These are phyloP conservation scores for Wickerhamomyces chambardii DNA, from an alignment of 805 yeast species.

Conservation along the genomic window DNA sequence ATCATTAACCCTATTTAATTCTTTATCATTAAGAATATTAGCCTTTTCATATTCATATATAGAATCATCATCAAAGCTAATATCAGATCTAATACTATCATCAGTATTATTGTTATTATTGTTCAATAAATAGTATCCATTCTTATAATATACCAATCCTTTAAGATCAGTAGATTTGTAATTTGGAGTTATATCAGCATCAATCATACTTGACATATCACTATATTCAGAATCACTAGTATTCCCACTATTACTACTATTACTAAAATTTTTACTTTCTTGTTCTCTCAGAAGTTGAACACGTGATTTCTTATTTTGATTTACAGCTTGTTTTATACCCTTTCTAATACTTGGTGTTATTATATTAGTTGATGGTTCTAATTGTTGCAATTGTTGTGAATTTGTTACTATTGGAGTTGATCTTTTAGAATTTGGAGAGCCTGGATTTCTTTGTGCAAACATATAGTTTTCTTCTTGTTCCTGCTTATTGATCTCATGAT, in stretches of 20 bases:
- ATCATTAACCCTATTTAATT: conserved; percentile 10
- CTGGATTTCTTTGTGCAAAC: conserved; percentile 1
- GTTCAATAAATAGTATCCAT: conserved; percentile 13
- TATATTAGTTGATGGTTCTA: not conserved
- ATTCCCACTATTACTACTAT: conserved; percentile 2
- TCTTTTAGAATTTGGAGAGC: not conserved
- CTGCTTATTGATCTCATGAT: not conserved
- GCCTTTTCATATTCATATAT: conserved; percentile 14
- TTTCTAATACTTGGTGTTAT: conserved; percentile 14
- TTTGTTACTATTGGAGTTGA: not conserved
- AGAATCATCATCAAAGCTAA: conserved; percentile 12
- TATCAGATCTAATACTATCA: not conserved
- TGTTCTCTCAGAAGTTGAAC: conserved; percentile 10
- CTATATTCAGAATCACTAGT: conserved; percentile 16
- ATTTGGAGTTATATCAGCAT: conserved; percentile 17
- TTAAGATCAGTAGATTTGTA: conserved; percentile 11
- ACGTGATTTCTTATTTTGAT: conserved; percentile 15
- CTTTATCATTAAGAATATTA: conserved; percentile 10
- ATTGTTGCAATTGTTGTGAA: too few species aligned
- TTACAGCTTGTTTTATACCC: conserved; percentile 17
- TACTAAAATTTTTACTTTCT: conserved; percentile 2
- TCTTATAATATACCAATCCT: conserved; percentile 14
- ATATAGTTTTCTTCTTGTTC: conserved; percentile 1
- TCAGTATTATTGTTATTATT: not conserved
- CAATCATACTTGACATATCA: conserved; percentile 11